phyloP scores from a whole-genome alignment of 2,329 filamentous ascomycete species.

The Calcarisporium arbuscula region DNA sequence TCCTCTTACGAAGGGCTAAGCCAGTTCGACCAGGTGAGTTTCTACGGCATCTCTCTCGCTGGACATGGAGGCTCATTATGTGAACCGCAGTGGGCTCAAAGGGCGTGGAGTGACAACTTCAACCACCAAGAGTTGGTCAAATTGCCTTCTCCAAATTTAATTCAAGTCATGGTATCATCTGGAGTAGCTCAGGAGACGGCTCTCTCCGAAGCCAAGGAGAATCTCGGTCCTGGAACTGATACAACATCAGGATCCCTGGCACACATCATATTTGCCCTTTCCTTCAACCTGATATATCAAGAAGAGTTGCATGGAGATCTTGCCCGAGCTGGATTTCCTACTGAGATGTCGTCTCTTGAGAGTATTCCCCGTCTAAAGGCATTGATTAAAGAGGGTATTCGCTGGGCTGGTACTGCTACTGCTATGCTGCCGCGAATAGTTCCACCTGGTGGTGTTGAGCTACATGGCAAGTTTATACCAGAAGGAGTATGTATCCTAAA shows the following conservation, averaged over 20 bases:
- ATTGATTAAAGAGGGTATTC: constrained; percentile 20
- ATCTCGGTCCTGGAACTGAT: constrained; percentile 23
- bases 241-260: constrained; percentile 23
- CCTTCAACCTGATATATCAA: constrained; percentile 18
- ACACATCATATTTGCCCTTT: constrained; percentile 22
- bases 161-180: constrained; percentile 13
- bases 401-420: constrained; percentile 19
- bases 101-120: constrained; percentile 2
- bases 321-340: constrained; percentile 12
- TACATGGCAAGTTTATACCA: constrained; percentile 16
- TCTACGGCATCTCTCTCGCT: no score
- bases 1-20: constrained; percentile 5
- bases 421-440: constrained; percentile 21
- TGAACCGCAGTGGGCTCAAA: constrained; percentile 5
- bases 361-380: constrained; percentile 15
- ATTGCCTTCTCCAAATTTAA: constrained; percentile 11
- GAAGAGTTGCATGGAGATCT: constrained; percentile 17
- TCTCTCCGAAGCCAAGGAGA: constrained; percentile 22
- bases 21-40: constrained; percentile 9
- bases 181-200: constrained; percentile 17
- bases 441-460: constrained; percentile 14
- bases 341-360: constrained; percentile 17
- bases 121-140: background rate
- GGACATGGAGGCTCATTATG: no score
- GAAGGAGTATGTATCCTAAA: constrained; percentile 12